Base-by-base conservation (phyloP, 495 filamentous ascomycete genomes). In the Talaromyces proteolyticus region DNA sequence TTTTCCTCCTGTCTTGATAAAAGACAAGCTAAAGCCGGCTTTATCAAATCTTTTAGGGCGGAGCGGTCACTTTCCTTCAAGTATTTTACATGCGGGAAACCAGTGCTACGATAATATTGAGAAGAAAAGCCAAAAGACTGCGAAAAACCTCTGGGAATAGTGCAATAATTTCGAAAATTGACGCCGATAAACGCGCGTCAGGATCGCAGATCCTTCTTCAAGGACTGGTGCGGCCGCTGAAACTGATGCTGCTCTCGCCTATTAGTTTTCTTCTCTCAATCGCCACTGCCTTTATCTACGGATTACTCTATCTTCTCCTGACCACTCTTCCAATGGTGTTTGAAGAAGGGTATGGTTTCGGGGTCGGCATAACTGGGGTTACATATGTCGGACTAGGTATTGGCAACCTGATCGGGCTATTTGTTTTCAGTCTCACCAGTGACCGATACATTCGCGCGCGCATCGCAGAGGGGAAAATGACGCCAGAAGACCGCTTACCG, bases 301-400 rank as follows among this genome's bases (percentile, higher is more conserved):
- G 73, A 29, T 62, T 62, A 10, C 50, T 74, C 6, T 78, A 73
- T 45, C 54, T 81, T 7, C 61, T 76, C 6, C 67, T 80, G 45
- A 75, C 76, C 0, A 74, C 73, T 10, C 76, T 78, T 51, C 58
- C 77, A 0, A 49, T 58, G 0, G 62, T 80, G 0, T 82, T 72
- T 29, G 59, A 74, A 23, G 59, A 67, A 16, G 52, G 61, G 1
- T 79, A 80, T 52, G 66, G 70, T 4, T 85, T 84, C 67, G 68
- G 59, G 37, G 64, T 74, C 20, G 75, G 77, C 11, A 64, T 73
- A 22, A 72, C 66, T 39, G 85, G 84, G 0, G 67, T 86, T 0
- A 63, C 73, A 0, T 85, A 75, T 59, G 57, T 85, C 2, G 80
- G 78, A 12, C 53, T 78, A 8, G 77, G 74, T 2, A 57, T 80